These are phyloP conservation scores for Cercospora janseana DNA, from an alignment of 2,329 filamentous ascomycete species.

Conservation along the genomic window DNA sequence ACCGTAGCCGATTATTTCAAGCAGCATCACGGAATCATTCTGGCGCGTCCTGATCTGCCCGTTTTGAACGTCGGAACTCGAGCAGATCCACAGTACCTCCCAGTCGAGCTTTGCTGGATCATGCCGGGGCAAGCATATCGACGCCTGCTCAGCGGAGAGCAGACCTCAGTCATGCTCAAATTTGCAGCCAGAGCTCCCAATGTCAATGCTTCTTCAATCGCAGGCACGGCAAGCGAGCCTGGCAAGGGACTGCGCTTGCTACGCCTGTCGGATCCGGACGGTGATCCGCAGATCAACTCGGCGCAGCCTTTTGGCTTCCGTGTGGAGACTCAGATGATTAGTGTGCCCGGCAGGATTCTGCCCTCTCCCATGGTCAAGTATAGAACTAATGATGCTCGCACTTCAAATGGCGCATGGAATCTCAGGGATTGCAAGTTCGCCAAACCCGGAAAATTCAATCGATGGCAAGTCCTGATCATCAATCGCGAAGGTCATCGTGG, in stretches of 20 bases:
- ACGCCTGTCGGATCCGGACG: slow-evolving; percentile 44
- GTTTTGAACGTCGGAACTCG: slow-evolving; percentile 62
- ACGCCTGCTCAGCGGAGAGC: slow-evolving; percentile 57
- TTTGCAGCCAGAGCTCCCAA: slow-evolving; percentile 68
- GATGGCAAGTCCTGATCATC: slow-evolving; percentile 46
- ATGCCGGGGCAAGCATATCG: slow-evolving; percentile 63
- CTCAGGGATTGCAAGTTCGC: slow-evolving; percentile 52
- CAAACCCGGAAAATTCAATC: slow-evolving; percentile 49
- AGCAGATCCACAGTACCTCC: slow-evolving; percentile 61
- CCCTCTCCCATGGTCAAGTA: slow-evolving; percentile 62
- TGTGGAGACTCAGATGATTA: slow-evolving; percentile 62
- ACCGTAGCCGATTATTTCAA: slow-evolving; percentile 54
- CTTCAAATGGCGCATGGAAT: slow-evolving; percentile 36
- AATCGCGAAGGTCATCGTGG: slow-evolving; percentile 22
- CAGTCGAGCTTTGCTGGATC: slow-evolving; percentile 64
- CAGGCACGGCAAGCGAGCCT: slow-evolving; percentile 33
- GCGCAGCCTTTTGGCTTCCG: slow-evolving; percentile 59
- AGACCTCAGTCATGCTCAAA: slow-evolving; percentile 67
- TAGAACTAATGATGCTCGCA: slow-evolving; percentile 12
- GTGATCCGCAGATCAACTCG: slow-evolving; percentile 23
- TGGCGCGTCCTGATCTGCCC: slow-evolving; percentile 52
- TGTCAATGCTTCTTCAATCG: slow-evolving; percentile 66
- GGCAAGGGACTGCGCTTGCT: slow-evolving; percentile 57
- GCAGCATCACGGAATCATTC: slow-evolving; percentile 41
- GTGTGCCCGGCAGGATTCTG: slow-evolving; percentile 70